These are phyloP conservation scores for Echeveria elegans DNA, from an alignment of 164 flowering plant genomes.

Conservation along the genomic window DNA sequence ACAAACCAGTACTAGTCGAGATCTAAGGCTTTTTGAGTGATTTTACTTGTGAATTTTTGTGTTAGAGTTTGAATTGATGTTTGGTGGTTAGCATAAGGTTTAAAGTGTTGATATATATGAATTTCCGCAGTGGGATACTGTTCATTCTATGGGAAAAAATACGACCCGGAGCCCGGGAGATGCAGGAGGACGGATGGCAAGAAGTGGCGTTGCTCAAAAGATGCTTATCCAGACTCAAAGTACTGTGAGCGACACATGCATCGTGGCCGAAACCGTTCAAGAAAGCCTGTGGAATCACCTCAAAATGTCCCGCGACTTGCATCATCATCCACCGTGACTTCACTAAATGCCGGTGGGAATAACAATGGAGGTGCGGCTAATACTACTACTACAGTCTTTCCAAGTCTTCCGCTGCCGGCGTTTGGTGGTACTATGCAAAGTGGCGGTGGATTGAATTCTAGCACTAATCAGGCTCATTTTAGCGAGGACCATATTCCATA, in stretches of 20 bases:
- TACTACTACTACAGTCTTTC: constrained; percentile 29
- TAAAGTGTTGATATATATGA: constrained; percentile 14
- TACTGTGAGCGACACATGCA: constrained; percentile 85
- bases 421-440: constrained; percentile 29
- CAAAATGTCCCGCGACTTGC: constrained; percentile 66
- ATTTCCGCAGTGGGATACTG: constrained; percentile 35
- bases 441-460: constrained; percentile 20
- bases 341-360: constrained; percentile 23
- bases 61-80: no score
- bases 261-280: constrained; percentile 84
- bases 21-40: no score
- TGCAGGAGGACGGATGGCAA: constrained; percentile 73
- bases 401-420: constrained; percentile 42
- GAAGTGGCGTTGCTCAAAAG: constrained; percentile 79
- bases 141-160: constrained; percentile 62
- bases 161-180: constrained; percentile 67
- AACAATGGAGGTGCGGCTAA: constrained; percentile 17
- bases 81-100: no score
- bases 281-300: constrained; percentile 94
- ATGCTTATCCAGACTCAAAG: constrained; percentile 68
- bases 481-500: no score
- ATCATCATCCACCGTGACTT: constrained; percentile 35
- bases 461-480: constrained; percentile 37
- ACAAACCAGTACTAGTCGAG: background rate
- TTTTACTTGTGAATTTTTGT: no score